A percentile compares a stretch with the other conserved stretches of the same genome.
Evolutionary conservation across 2,329 filamentous ascomycete species (phyloP).

Genomic region (Hypoxylon sp.): DNA sequence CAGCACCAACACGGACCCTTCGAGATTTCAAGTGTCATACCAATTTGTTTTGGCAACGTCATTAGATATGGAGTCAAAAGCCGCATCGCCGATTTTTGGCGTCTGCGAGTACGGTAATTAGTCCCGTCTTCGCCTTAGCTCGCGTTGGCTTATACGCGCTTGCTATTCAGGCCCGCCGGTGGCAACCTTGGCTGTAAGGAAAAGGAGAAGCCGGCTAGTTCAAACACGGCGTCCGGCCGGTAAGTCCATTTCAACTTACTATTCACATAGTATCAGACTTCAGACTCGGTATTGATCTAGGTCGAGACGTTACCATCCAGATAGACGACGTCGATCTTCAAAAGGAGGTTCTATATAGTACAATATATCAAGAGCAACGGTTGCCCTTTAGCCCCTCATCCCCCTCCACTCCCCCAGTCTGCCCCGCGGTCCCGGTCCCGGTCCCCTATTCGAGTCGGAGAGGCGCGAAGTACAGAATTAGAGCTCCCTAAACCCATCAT

Average conservation of each 20-base stretch:
- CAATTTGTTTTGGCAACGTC: not conserved
- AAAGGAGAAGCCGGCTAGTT: conserved; percentile 7
- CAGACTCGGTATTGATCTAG: too few species aligned
- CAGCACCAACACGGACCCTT: not conserved
- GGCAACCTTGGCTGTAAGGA: too few species aligned
- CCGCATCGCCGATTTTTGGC: conserved; percentile 17
- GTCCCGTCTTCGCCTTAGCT: not conserved
- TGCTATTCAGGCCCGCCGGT: conserved; percentile 1
- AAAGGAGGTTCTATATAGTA: too few species aligned
- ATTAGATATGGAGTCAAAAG: conserved; percentile 6
- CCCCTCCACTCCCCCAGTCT: not conserved
- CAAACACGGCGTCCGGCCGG: conserved; percentile 16
- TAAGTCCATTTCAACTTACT: conserved; percentile 1
- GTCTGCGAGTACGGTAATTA: conserved; percentile 20
- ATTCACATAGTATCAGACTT: conserved; percentile 10
- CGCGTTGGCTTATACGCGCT: not conserved
- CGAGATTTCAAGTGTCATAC: not conserved
- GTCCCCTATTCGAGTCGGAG: not conserved
- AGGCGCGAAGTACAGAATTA: too few species aligned
- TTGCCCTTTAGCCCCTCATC: not conserved
- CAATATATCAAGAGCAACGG: too few species aligned
- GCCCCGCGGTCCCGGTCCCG: not conserved
- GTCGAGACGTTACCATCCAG: too few species aligned
- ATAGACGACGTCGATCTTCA: too few species aligned
- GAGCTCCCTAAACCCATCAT: not conserved